These are phyloP conservation scores for Omphalotus guepiniiformis DNA, from an alignment of 768 basidiomycete species.

Conservation along the genomic window DNA sequence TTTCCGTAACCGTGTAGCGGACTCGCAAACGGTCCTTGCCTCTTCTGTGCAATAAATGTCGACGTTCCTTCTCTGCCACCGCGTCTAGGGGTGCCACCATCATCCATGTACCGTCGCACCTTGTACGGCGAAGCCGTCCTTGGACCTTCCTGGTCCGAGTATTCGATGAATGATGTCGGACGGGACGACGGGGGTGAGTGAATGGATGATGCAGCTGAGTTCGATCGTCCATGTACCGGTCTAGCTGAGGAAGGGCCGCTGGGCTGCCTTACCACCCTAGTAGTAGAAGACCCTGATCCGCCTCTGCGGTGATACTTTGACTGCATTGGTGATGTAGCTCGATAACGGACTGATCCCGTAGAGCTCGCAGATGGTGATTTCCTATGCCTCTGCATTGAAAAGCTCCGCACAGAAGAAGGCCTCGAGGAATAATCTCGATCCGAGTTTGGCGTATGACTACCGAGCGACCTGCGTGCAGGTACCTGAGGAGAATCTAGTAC, in stretches of 20 bases:
- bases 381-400: constrained; percentile 61
- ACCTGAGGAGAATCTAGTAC: constrained; percentile 57
- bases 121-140: constrained; percentile 64
- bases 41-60: constrained; percentile 81
- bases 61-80: constrained; percentile 27
- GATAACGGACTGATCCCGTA: constrained; percentile 56
- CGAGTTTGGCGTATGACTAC: constrained; percentile 83
- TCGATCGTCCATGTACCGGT: constrained; percentile 61
- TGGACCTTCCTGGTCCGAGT: constrained; percentile 62
- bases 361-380: constrained; percentile 80
- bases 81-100: constrained; percentile 6
- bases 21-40: constrained; percentile 66
- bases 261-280: constrained; percentile 66
- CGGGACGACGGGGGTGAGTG: constrained; percentile 76
- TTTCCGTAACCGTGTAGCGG: constrained; percentile 40
- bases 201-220: constrained; percentile 72
- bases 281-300: constrained; percentile 81
- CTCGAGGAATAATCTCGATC: constrained; percentile 77
- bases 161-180: constrained; percentile 74
- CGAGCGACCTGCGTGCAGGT: constrained; percentile 66
- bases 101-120: constrained; percentile 9
- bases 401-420: constrained; percentile 83
- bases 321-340: constrained; percentile 77
- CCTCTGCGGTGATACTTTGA: constrained; percentile 70
- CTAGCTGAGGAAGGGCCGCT: constrained; percentile 18